Evolutionary conservation across 495 filamentous ascomycete genomes (phyloP).

Genomic region (Xylaria venustula): DNA sequence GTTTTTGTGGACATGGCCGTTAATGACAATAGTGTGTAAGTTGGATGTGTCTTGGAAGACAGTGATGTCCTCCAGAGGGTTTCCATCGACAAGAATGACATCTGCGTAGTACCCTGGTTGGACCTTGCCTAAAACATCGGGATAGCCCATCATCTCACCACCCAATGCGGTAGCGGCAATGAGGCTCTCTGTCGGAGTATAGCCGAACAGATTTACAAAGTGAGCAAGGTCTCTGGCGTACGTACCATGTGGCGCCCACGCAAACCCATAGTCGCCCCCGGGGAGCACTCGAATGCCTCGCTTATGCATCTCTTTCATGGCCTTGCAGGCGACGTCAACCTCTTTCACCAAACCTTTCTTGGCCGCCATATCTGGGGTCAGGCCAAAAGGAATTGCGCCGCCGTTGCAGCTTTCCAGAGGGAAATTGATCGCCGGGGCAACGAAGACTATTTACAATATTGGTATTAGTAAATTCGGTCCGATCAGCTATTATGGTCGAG

Average conservation of each 20-base stretch:
- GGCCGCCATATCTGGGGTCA: slow-evolving; percentile 43
- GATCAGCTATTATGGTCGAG: background rate
- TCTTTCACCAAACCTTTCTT: slow-evolving; percentile 47
- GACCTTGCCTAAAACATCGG: slow-evolving; percentile 44
- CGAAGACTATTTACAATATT: slow-evolving; percentile 33
- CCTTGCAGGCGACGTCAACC: slow-evolving; percentile 40
- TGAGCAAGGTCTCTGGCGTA: slow-evolving; percentile 51
- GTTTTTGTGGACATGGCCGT: slow-evolving; percentile 47
- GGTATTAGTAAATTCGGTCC: background rate
- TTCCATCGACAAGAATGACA: slow-evolving; percentile 48
- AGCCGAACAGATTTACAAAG: slow-evolving; percentile 50
- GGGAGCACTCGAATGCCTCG: slow-evolving; percentile 49
- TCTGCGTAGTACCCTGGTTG: slow-evolving; percentile 48
- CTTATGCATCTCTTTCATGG: slow-evolving; percentile 47
- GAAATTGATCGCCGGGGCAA: slow-evolving; percentile 50
- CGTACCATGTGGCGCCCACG: slow-evolving; percentile 52
- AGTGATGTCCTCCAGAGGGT: slow-evolving; percentile 46
- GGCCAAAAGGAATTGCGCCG: slow-evolving; percentile 46
- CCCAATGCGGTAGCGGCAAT: slow-evolving; percentile 50
- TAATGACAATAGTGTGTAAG: slow-evolving; percentile 40
- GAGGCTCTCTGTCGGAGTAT: slow-evolving; percentile 50
- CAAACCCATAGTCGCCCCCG: slow-evolving; percentile 54
- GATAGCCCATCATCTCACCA: slow-evolving; percentile 45
- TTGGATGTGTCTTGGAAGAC: slow-evolving; percentile 48
- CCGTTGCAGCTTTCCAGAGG: slow-evolving; percentile 33